Evolutionary conservation across 345 rosid species (phyloP).

Genomic region (Erodium maritimum): DNA sequence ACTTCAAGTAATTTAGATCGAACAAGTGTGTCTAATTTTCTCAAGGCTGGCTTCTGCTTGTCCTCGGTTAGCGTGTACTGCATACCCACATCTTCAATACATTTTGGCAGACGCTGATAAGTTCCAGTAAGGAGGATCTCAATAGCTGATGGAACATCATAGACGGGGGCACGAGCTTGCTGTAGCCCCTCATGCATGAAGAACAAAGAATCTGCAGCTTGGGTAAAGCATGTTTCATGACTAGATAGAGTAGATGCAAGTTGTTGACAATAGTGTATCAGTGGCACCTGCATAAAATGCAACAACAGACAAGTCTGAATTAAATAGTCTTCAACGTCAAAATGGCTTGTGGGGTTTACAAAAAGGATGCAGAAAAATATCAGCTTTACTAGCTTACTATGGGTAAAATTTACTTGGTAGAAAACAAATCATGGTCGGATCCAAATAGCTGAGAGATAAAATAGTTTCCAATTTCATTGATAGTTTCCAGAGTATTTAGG

Average conservation of each 20-base stretch:
- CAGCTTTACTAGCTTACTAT: background rate
- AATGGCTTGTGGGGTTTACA: background rate
- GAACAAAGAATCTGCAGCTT: slow-evolving; percentile 86
- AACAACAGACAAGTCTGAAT: background rate
- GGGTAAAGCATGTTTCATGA: slow-evolving; percentile 85
- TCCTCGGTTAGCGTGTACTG: slow-evolving; percentile 60
- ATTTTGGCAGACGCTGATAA: slow-evolving; percentile 82
- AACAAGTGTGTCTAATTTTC: slow-evolving; percentile 78
- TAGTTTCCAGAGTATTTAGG: background rate
- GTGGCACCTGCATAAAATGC: slow-evolving; percentile 55
- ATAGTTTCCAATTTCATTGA: background rate
- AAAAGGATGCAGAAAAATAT: background rate
- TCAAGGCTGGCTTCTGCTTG: slow-evolving; percentile 76
- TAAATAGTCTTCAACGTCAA: background rate
- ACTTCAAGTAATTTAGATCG: slow-evolving; percentile 83
- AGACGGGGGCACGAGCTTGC: slow-evolving; percentile 95
- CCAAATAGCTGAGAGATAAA: background rate
- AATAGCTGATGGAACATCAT: slow-evolving; percentile 92
- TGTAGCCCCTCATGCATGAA: slow-evolving; percentile 97
- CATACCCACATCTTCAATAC: slow-evolving; percentile 79
- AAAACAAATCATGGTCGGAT: background rate
- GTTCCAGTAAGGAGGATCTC: slow-evolving; percentile 81
- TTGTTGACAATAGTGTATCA: slow-evolving; percentile 79
- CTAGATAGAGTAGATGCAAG: slow-evolving; percentile 71
- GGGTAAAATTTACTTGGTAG: background rate